Evolutionary conservation across 176 grass and related monocot genomes (phyloP).

Genomic region (Sorghum bicolor): DNA sequence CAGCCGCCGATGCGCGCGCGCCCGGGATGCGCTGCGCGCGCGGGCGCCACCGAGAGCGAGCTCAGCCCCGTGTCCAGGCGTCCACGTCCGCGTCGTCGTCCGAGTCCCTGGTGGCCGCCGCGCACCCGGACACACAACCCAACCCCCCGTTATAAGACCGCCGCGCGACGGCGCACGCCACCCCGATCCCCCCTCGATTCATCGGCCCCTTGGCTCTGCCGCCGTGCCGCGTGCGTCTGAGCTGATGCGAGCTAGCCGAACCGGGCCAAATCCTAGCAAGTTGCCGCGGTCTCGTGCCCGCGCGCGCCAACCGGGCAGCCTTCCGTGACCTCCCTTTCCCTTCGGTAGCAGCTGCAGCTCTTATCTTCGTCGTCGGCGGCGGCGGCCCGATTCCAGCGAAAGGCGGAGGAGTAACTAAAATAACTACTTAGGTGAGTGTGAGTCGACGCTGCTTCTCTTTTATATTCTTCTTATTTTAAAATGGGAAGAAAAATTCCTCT

Average conservation of each 20-base stretch:
- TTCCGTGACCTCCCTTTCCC: neutral
- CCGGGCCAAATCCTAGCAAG: neutral
- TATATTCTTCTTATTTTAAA: neutral
- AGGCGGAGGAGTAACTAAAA: neutral
- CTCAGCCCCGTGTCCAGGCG: neutral
- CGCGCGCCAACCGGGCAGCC: no score
- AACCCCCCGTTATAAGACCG: slow-evolving; percentile 26
- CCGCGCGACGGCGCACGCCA: slow-evolving; percentile 3
- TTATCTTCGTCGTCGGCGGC: neutral
- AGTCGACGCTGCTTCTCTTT: neutral
- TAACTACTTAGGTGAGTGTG: neutral
- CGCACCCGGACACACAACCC: neutral
- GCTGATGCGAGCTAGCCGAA: neutral
- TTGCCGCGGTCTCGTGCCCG: neutral
- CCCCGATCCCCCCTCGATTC: neutral
- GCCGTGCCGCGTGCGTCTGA: neutral
- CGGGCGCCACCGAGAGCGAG: no score
- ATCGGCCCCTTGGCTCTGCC: neutral
- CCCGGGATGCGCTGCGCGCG: no score
- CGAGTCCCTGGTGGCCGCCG: slow-evolving; percentile 1
- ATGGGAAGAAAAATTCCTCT: neutral
- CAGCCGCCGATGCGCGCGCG: neutral
- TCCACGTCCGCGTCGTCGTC: neutral
- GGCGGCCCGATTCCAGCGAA: neutral
- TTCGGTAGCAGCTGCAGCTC: neutral